phyloP scores from a whole-genome alignment of 164 flowering plant genomes.

The Annona squamosa region DNA sequence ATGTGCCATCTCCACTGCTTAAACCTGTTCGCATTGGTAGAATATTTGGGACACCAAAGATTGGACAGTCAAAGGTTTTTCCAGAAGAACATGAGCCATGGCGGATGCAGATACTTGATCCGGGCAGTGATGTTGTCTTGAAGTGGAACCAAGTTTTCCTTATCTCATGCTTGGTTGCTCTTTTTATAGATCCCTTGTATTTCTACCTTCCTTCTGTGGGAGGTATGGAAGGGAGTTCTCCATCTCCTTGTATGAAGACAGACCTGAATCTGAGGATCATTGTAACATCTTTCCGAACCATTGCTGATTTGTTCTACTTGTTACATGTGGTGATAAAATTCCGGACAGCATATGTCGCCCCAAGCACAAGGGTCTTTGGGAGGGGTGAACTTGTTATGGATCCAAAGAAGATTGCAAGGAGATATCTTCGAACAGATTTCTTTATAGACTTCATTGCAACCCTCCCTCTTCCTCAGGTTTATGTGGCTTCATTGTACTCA shows the following conservation, averaged over 20 bases:
- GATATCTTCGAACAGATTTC: conserved; percentile 71
- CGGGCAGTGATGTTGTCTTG: conserved; percentile 69
- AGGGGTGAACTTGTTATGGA: conserved; percentile 92
- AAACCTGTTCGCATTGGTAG: conserved; percentile 14
- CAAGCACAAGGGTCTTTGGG: conserved; percentile 73
- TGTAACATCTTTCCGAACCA: conserved; percentile 61
- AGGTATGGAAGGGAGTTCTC: background rate
- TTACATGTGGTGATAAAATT: conserved; percentile 69
- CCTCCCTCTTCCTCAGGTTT: conserved; percentile 90
- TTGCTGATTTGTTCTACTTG: conserved; percentile 67
- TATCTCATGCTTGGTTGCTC: conserved; percentile 70
- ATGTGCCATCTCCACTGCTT: conserved; percentile 26
- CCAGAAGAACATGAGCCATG: conserved; percentile 47
- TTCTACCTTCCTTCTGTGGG: conserved; percentile 66
- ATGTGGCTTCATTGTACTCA: background rate
- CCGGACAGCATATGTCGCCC: conserved; percentile 80
- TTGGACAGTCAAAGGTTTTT: conserved; percentile 44
- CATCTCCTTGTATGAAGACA: conserved; percentile 44
- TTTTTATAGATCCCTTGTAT: conserved; percentile 80
- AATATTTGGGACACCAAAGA: conserved; percentile 22
- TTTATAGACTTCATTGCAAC: conserved; percentile 65
- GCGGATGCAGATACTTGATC: conserved; percentile 63
- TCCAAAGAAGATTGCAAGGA: conserved; percentile 59
- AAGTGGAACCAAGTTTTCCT: conserved; percentile 78
- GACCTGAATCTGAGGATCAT: conserved; percentile 58